Conservation (phyloP, 2,329 filamentous ascomycete genomes). For the Rhinocladiella mackenziei region DNA sequence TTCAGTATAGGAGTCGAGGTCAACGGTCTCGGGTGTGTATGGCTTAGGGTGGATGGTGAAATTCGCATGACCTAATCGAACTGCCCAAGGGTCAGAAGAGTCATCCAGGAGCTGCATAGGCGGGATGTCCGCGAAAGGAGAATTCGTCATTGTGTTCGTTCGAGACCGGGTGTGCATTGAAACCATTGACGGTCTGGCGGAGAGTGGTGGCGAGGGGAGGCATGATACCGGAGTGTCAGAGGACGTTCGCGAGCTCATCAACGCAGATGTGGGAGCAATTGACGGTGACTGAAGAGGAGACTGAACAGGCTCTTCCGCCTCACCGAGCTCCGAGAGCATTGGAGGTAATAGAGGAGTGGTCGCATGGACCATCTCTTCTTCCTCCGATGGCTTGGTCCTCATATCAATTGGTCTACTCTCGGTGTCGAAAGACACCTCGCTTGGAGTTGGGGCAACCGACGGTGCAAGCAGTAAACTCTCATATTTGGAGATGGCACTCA, state of each 20-base stretch:
- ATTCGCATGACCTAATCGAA: slow-evolving; percentile 84
- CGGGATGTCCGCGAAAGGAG: slow-evolving; percentile 56
- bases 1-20: slow-evolving; percentile 58
- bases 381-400: slow-evolving; percentile 49
- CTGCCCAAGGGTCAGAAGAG: slow-evolving; percentile 72
- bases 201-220: slow-evolving; percentile 67
- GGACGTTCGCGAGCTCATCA: slow-evolving; percentile 43
- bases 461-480: slow-evolving; percentile 58
- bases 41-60: slow-evolving; percentile 82
- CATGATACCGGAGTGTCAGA: slow-evolving; percentile 47
- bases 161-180: slow-evolving; percentile 60
- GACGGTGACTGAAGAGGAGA: slow-evolving; percentile 86
- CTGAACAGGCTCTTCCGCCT: slow-evolving; percentile 56
- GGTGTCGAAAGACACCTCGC: slow-evolving; percentile 47
- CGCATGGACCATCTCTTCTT: slow-evolving; percentile 61
- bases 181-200: slow-evolving; percentile 69
- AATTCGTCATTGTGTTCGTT: slow-evolving; percentile 46
- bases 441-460: slow-evolving; percentile 61
- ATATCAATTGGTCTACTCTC: slow-evolving; percentile 51
- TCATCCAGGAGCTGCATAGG: slow-evolving; percentile 62
- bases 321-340: slow-evolving; percentile 59
- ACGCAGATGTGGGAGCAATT: slow-evolving; percentile 57
- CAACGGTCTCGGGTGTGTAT: slow-evolving; percentile 63
- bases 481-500: slow-evolving; percentile 37
- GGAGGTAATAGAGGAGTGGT: slow-evolving; percentile 84